phyloP scores from a whole-genome alignment of 1,139 yeast genomes.

The Suhomyces taliae region DNA sequence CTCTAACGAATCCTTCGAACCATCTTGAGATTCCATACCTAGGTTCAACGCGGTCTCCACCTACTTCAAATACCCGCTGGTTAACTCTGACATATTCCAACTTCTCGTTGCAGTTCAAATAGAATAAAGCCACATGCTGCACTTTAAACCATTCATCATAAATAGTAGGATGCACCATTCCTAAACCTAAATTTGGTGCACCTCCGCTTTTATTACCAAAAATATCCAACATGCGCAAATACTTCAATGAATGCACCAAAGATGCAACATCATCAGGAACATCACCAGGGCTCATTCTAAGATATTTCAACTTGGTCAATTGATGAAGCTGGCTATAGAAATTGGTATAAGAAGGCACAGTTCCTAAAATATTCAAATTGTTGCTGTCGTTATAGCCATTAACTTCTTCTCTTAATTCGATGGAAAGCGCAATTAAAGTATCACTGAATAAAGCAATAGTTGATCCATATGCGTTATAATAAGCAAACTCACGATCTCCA shows the following conservation, averaged over 20 bases:
- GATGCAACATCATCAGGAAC: conserved; percentile 25
- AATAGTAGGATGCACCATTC: conserved; percentile 53
- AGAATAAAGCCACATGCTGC: conserved; percentile 50
- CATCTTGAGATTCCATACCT: conserved; percentile 44
- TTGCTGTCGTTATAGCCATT: conserved; percentile 4
- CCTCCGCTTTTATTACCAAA: conserved; percentile 56
- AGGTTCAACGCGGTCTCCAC: conserved; percentile 31
- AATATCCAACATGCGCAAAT: conserved; percentile 41
- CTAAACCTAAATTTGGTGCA: conserved; percentile 55
- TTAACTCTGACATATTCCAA: conserved; percentile 48
- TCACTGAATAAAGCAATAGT: conserved; percentile 26
- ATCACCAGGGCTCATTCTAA: conserved; percentile 43
- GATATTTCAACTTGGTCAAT: conserved; percentile 26
- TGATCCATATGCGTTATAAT: conserved; percentile 29
- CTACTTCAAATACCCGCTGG: conserved; percentile 33
- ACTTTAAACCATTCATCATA: conserved; percentile 60
- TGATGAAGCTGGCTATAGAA: conserved; percentile 9
- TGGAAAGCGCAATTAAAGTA: conserved; percentile 34
- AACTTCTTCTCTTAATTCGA: conserved; percentile 41
- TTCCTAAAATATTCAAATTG: conserved; percentile 7
- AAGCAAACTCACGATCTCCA: conserved; percentile 10
- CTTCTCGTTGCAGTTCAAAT: conserved; percentile 24
- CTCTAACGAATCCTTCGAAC: conserved; percentile 29
- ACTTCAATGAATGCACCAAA: conserved; percentile 27
- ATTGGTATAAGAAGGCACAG: conserved; percentile 11